phyloP scores from a whole-genome alignment of 306 rosid genomes.

The Phaseolus lunatus region DNA sequence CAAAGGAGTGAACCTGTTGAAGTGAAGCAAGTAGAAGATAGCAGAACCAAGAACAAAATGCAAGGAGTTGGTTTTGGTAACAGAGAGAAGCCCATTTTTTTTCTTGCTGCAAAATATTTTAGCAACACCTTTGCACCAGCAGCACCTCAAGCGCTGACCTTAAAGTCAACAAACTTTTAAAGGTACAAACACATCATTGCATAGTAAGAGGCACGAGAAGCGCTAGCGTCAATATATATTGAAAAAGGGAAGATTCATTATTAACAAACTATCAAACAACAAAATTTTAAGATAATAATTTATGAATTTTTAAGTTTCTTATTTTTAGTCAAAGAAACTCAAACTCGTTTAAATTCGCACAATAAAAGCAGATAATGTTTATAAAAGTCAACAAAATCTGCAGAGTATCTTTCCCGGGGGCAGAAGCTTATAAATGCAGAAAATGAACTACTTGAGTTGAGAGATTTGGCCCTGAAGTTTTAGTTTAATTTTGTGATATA shows the following conservation, averaged over 20 bases:
- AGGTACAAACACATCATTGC: not conserved
- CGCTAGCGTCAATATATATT: not conserved
- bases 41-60: conserved; percentile 48
- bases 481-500: too few species aligned
- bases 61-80: conserved; percentile 36
- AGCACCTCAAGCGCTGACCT: not conserved
- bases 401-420: too few species aligned
- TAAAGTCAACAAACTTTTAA: not conserved
- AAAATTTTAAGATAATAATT: too few species aligned
- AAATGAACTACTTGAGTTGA: too few species aligned
- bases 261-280: too few species aligned
- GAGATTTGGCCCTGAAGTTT: too few species aligned
- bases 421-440: too few species aligned
- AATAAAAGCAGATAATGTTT: not conserved
- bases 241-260: too few species aligned
- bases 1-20: conserved; percentile 63
- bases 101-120: not conserved
- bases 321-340: too few species aligned
- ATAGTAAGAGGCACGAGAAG: not conserved
- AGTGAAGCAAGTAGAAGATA: conserved; percentile 56
- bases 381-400: too few species aligned
- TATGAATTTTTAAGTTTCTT: too few species aligned
- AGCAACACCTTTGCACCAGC: not conserved
- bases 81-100: conserved; percentile 49
- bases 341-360: too few species aligned